phyloP scores from a whole-genome alignment of 2,329 filamentous ascomycete species.

The Chrysosporium keratinophilum region DNA sequence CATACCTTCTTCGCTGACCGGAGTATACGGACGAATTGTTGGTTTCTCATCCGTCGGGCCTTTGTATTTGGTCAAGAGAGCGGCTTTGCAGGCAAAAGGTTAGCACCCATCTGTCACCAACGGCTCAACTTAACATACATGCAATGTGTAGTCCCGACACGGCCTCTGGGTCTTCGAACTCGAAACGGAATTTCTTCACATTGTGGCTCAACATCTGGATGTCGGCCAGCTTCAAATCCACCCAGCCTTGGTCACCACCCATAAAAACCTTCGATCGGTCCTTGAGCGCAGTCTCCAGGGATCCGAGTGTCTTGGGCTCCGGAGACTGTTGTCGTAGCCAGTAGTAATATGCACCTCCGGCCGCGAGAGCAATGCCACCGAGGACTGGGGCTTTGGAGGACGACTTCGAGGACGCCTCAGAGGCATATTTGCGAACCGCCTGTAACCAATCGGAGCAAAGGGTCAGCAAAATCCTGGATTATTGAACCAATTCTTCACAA shows the following conservation, averaged over 20 bases:
- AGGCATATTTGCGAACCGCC: conserved; percentile 65
- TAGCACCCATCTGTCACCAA: background rate
- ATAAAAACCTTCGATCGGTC: conserved; percentile 51
- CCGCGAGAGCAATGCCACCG: conserved; percentile 32
- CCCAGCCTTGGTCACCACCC: conserved; percentile 81
- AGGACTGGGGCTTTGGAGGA: conserved; percentile 52
- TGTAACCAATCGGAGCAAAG: conserved; percentile 24
- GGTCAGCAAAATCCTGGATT: background rate
- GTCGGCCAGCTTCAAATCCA: conserved; percentile 68
- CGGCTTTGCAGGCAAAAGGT: conserved; percentile 41
- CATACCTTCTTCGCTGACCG: conserved; percentile 70
- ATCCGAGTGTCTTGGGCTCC: conserved; percentile 18
- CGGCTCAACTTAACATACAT: conserved; percentile 42
- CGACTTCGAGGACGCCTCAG: conserved; percentile 33
- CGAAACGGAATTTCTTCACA: conserved; percentile 85
- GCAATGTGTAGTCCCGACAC: conserved; percentile 73
- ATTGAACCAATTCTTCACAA: background rate
- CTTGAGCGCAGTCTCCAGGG: conserved; percentile 24
- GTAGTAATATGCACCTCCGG: conserved; percentile 50
- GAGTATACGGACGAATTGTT: conserved; percentile 85
- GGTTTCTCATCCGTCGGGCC: conserved; percentile 72
- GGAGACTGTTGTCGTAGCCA: conserved; percentile 28
- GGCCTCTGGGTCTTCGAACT: conserved; percentile 70
- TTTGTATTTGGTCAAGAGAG: conserved; percentile 86
- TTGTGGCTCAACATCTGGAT: conserved; percentile 82